These are phyloP conservation scores for Metschnikowia sp. DNA, from an alignment of 805 yeast species.

Conservation along the genomic window DNA sequence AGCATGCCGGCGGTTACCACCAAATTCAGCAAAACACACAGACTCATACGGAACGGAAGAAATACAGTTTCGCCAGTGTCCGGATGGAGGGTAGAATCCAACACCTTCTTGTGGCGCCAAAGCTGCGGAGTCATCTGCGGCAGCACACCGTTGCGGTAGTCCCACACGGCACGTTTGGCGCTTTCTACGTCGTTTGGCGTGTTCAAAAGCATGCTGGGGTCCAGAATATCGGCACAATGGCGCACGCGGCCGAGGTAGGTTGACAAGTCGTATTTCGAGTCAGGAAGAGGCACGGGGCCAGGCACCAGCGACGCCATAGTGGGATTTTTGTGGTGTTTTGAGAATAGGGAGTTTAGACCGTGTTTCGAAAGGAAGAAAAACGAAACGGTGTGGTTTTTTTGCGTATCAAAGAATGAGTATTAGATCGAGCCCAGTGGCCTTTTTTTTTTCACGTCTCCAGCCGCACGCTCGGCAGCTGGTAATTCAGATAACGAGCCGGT, in stretches of 20 bases:
- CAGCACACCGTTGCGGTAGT: slow-evolving; percentile 66
- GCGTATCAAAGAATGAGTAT: too few relatives aligned
- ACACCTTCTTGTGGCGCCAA: slow-evolving; percentile 82
- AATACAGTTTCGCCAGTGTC: slow-evolving; percentile 93
- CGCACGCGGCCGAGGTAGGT: slow-evolving; percentile 93
- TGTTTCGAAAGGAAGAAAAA: too few relatives aligned
- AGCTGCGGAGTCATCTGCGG: slow-evolving; percentile 70
- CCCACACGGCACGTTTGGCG: slow-evolving; percentile 65
- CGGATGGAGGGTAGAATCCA: slow-evolving; percentile 94
- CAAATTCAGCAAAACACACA: slow-evolving; percentile 87
- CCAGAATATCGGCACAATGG: slow-evolving; percentile 91
- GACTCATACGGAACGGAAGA: slow-evolving; percentile 95
- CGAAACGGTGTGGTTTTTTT: too few relatives aligned
- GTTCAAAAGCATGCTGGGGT: slow-evolving; percentile 84
- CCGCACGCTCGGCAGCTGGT: too few relatives aligned
- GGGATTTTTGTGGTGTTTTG: background rate
- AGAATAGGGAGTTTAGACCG: background rate
- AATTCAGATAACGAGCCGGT: too few relatives aligned
- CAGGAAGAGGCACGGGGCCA: slow-evolving; percentile 78
- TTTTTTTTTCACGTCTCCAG: too few relatives aligned
- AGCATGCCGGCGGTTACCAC: slow-evolving; percentile 98
- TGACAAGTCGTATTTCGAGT: slow-evolving; percentile 70
- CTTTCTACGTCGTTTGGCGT: slow-evolving; percentile 57
- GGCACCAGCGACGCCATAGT: slow-evolving; percentile 85
- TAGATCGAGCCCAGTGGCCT: too few relatives aligned